phyloP scores from a whole-genome alignment of 2,329 filamentous ascomycete genomes.

The Biscogniauxia sp. region DNA sequence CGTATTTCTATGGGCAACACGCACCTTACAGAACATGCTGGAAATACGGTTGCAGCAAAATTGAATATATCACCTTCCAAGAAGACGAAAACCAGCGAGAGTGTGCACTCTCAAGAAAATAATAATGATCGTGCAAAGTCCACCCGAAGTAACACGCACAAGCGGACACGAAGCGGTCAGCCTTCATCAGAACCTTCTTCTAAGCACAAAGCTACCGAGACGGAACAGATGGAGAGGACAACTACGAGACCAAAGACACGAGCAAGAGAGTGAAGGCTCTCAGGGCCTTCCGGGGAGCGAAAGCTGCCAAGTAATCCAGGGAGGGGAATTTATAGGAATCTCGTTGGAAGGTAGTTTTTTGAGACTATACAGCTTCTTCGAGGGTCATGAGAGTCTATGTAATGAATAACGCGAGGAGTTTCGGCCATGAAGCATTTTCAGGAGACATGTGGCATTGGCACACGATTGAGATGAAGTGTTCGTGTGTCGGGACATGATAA shows the following conservation, averaged over 20 bases:
- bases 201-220: conserved; percentile 13
- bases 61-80: not conserved
- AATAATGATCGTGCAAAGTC: not conserved
- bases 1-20: not conserved
- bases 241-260: conserved; percentile 8
- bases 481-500: conserved; percentile 5
- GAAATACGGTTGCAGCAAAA: not conserved
- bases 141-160: not conserved
- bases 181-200: conserved; percentile 5
- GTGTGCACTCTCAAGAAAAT: conserved; percentile 1
- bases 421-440: conserved; percentile 20
- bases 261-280: conserved; percentile 7
- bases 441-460: conserved; percentile 6
- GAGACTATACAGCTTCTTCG: not conserved
- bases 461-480: conserved; percentile 1
- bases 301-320: not conserved
- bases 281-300: not conserved
- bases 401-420: conserved; percentile 10
- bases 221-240: not conserved
- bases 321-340: not conserved
- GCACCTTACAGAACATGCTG: not conserved
- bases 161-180: not conserved
- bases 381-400: conserved; percentile 1
- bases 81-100: not conserved
- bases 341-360: not conserved